Percentiles rank a stretch among this genome's conserved stretches.
phyloP scores from a whole-genome alignment of 768 basidiomycete species.

The Suillus subaureus region DNA sequence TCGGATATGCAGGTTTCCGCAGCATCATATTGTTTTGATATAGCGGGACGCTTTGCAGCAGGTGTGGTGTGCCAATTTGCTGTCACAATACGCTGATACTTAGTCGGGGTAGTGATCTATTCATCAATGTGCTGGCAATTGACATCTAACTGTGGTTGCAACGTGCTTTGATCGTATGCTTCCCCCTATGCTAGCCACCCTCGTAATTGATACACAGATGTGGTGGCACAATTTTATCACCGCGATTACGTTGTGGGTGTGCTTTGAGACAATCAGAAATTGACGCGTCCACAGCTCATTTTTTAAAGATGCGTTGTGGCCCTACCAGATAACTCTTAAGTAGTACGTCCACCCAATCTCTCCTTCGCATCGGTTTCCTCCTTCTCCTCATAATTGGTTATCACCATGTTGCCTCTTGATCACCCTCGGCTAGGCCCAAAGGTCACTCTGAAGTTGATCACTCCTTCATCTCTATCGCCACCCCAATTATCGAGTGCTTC shows the following conservation, averaged over 20 bases:
- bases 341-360: background rate
- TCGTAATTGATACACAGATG: background rate
- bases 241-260: background rate
- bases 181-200: background rate
- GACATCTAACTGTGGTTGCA: background rate
- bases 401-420: constrained; percentile 16
- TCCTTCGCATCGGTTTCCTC: background rate
- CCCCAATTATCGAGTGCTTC: background rate
- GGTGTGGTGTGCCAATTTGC: background rate
- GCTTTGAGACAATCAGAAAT: background rate
- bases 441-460: constrained; percentile 8
- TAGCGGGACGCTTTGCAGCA: background rate
- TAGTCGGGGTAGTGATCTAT: background rate
- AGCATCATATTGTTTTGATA: background rate
- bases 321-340: background rate
- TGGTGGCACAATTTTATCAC: background rate
- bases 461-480: constrained; percentile 3
- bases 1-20: background rate
- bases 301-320: background rate
- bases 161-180: background rate
- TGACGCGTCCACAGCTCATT: constrained; percentile 12
- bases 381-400: background rate
- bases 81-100: background rate
- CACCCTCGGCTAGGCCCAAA: constrained; percentile 12
- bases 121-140: background rate